A percentile compares a stretch with the other conserved stretches of the same genome.
Conservation (phyloP, 192 early-diverging fungal species). For the Backusella liffmaniae region DNA sequence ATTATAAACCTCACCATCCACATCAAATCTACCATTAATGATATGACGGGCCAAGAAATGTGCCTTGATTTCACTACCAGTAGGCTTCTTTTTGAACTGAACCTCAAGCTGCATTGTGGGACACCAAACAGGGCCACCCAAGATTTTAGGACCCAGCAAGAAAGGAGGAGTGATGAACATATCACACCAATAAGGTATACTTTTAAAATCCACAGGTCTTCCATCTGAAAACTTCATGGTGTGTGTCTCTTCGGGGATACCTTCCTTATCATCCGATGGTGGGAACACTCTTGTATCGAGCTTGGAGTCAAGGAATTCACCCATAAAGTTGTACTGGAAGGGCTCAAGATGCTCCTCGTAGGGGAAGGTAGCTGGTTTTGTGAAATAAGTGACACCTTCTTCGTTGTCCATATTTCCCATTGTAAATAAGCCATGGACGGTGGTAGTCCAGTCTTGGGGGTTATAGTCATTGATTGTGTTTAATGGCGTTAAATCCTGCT, state of each 20-base stretch:
- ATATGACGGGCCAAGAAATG: conserved; percentile 28
- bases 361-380: conserved; percentile 5
- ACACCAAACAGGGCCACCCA: conserved; percentile 22
- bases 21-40: conserved; percentile 34
- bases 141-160: not conserved
- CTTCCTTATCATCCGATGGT: not conserved
- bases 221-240: conserved; percentile 17
- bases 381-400: conserved; percentile 18
- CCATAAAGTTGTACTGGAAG: conserved; percentile 1
- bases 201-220: conserved; percentile 20
- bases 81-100: conserved; percentile 25
- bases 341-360: not conserved
- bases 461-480: conserved; percentile 1
- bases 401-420: conserved; percentile 32
- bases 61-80: conserved; percentile 15
- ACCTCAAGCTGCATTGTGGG: conserved; percentile 39
- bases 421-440: conserved; percentile 15
- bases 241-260: conserved; percentile 20
- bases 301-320: not conserved
- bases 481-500: not conserved
- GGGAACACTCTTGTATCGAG: not conserved
- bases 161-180: conserved; percentile 28
- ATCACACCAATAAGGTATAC: conserved; percentile 31
- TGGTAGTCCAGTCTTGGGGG: conserved; percentile 2
- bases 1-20: conserved; percentile 35